Evolutionary conservation across 192 early-diverging fungal species (phyloP), one percentile per base, ranked within the genome.

Genomic region (Gigaspora rosea): DNA sequence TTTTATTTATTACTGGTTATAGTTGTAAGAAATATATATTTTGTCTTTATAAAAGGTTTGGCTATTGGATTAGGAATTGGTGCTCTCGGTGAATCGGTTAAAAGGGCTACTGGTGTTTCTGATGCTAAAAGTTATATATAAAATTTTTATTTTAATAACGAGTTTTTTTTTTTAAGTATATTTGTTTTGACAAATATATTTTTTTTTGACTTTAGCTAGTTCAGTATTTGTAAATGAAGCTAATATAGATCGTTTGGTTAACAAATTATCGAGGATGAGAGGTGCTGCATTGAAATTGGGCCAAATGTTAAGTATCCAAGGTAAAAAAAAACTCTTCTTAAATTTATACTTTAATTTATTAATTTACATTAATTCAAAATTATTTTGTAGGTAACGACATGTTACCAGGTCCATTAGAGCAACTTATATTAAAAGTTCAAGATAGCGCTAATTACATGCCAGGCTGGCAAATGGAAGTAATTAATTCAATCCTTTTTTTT

Each of bases 381-480:
- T 11, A 18, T 16, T 57, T 27, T n/a, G n/a, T 68, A 84, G 90
- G 91, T 59, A 89, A 90, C 36, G 86, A 86, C 54, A 87, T 89
- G 82, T 72, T 97, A 32, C 91, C 97, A 2, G 85, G 85, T 41
- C 94, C 97, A 77, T 78, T 99, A 32, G 91, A 95, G 59, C 78
- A 90, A 49, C 87, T 99, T 7, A 78, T 99, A 58, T 80, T 92
- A 65, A 88, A 93, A 12, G 96, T 99, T 22, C 97, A 99, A 79
- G 94, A 95, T 76, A 89, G 88, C 11, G 97, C 97, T 50, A 95
- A 99, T 84, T 97, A 95, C 81, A 95, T 99, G 95, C 97, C 97
- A 4, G 82, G 91, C 46, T 82, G 85, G 46, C 96, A 99, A 80
- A 87, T 99, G 80, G 86, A 94, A 80, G 88, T 90, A 78, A 69